Evolutionary conservation across 2,329 filamentous ascomycete genomes (phyloP).

Genomic region (Cercospora berteroae): DNA sequence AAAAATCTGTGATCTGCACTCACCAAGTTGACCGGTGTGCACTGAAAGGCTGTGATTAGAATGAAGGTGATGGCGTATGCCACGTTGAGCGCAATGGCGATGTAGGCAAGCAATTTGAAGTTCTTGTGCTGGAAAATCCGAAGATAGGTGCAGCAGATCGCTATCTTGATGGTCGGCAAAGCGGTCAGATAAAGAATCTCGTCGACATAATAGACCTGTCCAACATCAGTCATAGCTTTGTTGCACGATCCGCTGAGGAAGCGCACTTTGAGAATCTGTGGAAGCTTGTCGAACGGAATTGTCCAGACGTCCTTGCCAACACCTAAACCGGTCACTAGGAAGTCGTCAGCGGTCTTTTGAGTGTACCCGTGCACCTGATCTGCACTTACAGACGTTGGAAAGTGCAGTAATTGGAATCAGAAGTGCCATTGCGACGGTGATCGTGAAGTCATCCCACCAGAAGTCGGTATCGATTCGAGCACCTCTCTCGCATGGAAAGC

Average conservation of each 20-base stretch:
- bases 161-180: conserved; percentile 22
- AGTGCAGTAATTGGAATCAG: conserved; percentile 18
- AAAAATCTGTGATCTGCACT: background rate
- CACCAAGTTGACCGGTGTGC: conserved; percentile 15
- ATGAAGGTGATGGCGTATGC: conserved; percentile 21
- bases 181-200: conserved; percentile 20
- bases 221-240: background rate
- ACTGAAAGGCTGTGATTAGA: conserved; percentile 23
- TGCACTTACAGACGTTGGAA: conserved; percentile 16
- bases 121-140: conserved; percentile 18
- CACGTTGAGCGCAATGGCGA: conserved; percentile 19
- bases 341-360: background rate
- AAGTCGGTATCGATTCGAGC: conserved; percentile 18
- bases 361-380: background rate
- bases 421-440: conserved; percentile 17
- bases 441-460: conserved; percentile 25
- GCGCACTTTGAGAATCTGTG: conserved; percentile 13
- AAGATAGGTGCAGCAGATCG: conserved; percentile 23
- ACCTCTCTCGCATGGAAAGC: conserved; percentile 19
- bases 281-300: conserved; percentile 20
- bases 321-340: conserved; percentile 12
- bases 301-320: conserved; percentile 23
- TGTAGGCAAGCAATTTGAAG: conserved; percentile 18
- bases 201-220: conserved; percentile 20
- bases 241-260: background rate